A percentile compares a stretch with the other conserved stretches of the same genome.
These are phyloP conservation scores for Cryomyces minteri DNA, from an alignment of 495 filamentous ascomycete genomes.

Conservation along the genomic window DNA sequence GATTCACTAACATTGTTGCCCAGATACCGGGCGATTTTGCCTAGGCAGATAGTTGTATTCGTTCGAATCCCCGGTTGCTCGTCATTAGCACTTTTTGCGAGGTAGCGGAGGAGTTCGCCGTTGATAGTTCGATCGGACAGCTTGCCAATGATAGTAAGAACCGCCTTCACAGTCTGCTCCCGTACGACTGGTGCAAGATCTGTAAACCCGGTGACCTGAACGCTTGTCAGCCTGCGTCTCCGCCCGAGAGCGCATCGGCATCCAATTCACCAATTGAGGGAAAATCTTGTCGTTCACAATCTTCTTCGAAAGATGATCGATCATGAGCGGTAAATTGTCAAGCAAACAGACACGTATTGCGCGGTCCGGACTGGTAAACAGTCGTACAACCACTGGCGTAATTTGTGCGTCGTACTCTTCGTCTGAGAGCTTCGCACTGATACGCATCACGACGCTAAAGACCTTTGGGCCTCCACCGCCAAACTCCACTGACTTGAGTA, in stretches of 20 bases:
- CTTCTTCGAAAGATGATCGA: conserved; percentile 76
- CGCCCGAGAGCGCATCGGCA: too few species aligned
- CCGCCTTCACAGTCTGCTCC: conserved; percentile 89
- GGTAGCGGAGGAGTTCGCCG: conserved; percentile 73
- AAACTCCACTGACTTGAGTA: conserved; percentile 95
- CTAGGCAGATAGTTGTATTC: conserved; percentile 93
- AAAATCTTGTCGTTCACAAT: conserved; percentile 93
- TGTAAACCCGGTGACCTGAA: conserved; percentile 71
- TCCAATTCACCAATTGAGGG: conserved; percentile 54
- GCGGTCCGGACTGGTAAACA: conserved; percentile 83
- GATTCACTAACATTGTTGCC: conserved; percentile 38
- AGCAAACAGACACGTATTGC: conserved; percentile 83
- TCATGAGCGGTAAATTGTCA: conserved; percentile 80
- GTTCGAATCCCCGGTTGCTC: conserved; percentile 95
- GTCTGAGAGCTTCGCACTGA: conserved; percentile 63
- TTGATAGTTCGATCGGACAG: conserved; percentile 85
- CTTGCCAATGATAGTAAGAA: conserved; percentile 69
- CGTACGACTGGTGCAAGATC: conserved; percentile 80
- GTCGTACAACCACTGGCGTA: conserved; percentile 68
- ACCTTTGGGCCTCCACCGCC: conserved; percentile 91
- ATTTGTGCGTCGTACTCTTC: conserved; percentile 79
- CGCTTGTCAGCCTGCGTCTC: too few species aligned
- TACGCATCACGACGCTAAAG: conserved; percentile 73
- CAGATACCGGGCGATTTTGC: conserved; percentile 83
- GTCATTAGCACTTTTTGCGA: conserved; percentile 93